Evolutionary conservation across 257 asterid genomes (phyloP).

Genomic region (Parsonsia alboflavescens): DNA sequence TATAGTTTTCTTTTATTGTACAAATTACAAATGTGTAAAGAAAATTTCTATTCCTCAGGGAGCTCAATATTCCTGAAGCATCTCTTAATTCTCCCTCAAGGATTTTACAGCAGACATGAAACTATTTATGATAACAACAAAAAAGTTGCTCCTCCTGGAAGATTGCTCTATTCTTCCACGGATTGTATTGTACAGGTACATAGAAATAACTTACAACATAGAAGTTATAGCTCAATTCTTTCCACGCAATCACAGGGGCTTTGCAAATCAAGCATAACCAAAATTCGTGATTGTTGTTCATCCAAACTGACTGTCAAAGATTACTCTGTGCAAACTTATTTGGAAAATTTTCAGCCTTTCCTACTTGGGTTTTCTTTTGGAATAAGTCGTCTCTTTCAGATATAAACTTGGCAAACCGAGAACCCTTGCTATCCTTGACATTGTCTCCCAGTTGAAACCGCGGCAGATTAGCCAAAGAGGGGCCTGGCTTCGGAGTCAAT

Average conservation of each 20-base stretch:
- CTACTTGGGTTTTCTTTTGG: conserved; percentile 39
- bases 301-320: neutral
- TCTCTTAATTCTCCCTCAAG: neutral
- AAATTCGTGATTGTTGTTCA: neutral
- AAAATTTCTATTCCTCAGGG: neutral
- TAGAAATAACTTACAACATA: neutral
- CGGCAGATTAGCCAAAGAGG: conserved; percentile 40
- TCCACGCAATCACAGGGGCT: neutral
- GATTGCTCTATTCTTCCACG: neutral
- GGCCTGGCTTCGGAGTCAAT: conserved; percentile 57
- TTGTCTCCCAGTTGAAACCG: conserved; percentile 39
- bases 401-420: conserved; percentile 83
- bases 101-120: neutral
- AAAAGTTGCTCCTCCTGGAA: too few relatives aligned
- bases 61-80: neutral
- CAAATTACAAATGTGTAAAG: neutral
- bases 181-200: neutral
- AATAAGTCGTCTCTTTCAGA: conserved; percentile 59
- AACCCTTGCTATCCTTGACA: conserved; percentile 55
- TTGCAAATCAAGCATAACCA: neutral
- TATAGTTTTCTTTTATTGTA: neutral
- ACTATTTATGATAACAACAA: too few relatives aligned
- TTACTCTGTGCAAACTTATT: conserved; percentile 50
- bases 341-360: conserved; percentile 31
- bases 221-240: neutral